Base-by-base conservation (phyloP, 2,329 filamentous ascomycete genomes). In the Lojkania enalia region DNA sequence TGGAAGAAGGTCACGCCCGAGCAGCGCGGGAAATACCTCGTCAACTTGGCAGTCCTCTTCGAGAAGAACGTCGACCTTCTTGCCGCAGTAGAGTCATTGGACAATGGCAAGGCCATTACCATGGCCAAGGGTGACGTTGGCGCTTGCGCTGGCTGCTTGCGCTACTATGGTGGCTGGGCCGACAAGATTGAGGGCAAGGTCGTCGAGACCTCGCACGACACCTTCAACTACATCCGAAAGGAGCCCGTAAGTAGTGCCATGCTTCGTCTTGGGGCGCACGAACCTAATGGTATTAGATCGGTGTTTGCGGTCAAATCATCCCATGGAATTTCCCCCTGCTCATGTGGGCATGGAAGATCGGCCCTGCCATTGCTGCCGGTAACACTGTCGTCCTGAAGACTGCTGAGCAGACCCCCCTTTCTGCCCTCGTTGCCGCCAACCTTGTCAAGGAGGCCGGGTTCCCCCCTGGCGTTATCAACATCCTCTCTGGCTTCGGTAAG, bases 161-260 rank as follows among this genome's bases (percentile, higher is more conserved):
- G 90, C 72, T 96, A 92, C 77, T 94, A 91, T 63, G 90, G 81
- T 64, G 90, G 90, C 51, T 95, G 87, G 85, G 88, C 90, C 62
- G 90, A 96, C 79, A 96, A 95, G 84, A 85, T 94, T 56, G 80
- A 85, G 72, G 90, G 90, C 72, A 90, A 91, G 78, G 89, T 90
- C 44, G 84, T 94, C 55, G 88, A 95, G 62, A 87, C 89, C 58
- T 76, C 80, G 62, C 80, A 82, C 46, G 85, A 88, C 55, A 89
- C 85, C 71, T 90, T 95, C 76, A 86, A 88, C 76, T 95, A 94
- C 77, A 90, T 88, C 54, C 77, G 81, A 63, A 82, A 83, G 57
- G 88, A 95, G 79, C 88, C 90, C 7, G 76, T 84, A 52, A 64
- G 74, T 66, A n/a, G n/a, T n/a, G n/a, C n/a, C n/a, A n/a, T n/a